Evolutionary conservation across 345 rosid species (phyloP).

Genomic region (Hibiscus tridactylites): DNA sequence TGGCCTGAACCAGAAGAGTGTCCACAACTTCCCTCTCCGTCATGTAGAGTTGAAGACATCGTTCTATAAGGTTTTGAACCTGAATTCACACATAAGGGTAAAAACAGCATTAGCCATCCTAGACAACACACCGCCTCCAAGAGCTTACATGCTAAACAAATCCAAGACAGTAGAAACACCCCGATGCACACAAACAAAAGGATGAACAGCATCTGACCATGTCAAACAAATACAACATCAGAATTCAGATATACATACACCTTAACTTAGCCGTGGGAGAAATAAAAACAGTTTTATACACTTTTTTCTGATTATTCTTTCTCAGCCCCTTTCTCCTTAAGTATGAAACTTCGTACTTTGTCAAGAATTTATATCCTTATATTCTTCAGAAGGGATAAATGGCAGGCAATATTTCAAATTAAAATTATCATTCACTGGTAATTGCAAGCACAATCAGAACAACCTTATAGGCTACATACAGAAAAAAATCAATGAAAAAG

Average conservation of each 20-base stretch:
- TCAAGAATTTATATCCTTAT: not conserved
- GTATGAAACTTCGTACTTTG: not conserved
- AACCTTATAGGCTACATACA: not conserved
- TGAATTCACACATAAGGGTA: conserved; percentile 22
- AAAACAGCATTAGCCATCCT: not conserved
- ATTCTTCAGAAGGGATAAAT: not conserved
- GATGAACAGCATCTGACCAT: not conserved
- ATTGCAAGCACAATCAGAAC: not conserved
- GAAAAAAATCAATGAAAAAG: not conserved
- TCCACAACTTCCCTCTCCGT: conserved; percentile 87
- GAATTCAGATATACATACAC: not conserved
- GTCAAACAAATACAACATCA: not conserved
- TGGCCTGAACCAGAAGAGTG: conserved; percentile 69
- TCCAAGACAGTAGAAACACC: conserved; percentile 1
- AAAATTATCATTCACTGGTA: not conserved
- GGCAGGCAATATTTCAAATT: not conserved
- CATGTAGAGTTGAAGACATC: conserved; percentile 95
- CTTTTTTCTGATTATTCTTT: not conserved
- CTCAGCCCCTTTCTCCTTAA: not conserved
- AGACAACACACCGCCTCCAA: not conserved
- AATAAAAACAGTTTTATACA: not conserved
- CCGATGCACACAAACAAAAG: not conserved
- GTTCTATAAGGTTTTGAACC: conserved; percentile 93
- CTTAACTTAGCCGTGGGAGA: too few relatives aligned
- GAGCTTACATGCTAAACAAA: not conserved